Conservation (phyloP, 306 rosid genomes). For the Vigna mungo region DNA sequence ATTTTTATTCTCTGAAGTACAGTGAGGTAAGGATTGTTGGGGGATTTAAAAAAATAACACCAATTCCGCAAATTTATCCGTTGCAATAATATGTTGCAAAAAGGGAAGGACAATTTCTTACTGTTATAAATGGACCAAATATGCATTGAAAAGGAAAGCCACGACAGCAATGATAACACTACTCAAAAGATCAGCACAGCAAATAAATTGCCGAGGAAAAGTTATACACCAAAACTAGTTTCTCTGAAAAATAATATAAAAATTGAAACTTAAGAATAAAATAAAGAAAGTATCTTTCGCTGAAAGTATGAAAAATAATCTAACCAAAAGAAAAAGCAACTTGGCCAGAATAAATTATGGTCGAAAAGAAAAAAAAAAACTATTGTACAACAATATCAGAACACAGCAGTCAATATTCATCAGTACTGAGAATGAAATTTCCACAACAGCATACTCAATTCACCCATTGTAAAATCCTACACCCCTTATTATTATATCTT, state of each 20-base stretch:
- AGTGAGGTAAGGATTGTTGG: background rate
- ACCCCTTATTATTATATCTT: background rate
- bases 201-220: background rate
- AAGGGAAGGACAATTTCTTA: slow-evolving; percentile 1
- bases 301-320: background rate
- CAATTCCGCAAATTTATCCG: background rate
- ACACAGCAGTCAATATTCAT: background rate
- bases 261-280: slow-evolving; percentile 17
- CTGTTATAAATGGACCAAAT: background rate
- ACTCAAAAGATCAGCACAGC: background rate
- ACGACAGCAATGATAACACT: background rate
- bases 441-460: slow-evolving; percentile 7
- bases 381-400: slow-evolving; percentile 14
- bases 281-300: background rate
- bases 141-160: background rate
- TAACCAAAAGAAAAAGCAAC: background rate
- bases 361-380: background rate
- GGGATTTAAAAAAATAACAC: background rate
- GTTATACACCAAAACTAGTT: background rate
- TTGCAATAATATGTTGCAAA: background rate
- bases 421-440: slow-evolving; percentile 18
- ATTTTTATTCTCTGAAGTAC: background rate
- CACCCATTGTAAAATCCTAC: background rate
- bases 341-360: background rate
- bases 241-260: background rate